Evolutionary conservation across 371 early-diverging fungal species (phyloP), one percentile per base, ranked within the genome.

Genomic region (Capillidium rhysosporum): DNA sequence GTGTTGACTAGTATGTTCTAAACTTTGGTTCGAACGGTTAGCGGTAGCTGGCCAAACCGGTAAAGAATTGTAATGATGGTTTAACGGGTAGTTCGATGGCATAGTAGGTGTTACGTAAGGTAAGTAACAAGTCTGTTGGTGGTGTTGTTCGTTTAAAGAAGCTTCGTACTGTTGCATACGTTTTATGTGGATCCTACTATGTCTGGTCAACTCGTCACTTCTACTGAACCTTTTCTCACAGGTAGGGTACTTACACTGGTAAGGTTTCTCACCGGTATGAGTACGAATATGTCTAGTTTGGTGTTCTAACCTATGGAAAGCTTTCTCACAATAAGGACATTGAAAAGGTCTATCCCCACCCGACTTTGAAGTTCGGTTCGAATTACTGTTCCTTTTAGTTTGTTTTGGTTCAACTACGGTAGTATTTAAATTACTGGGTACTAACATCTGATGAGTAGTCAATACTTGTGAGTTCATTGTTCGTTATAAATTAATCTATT

Each of bases 241-340:
- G 43, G 77, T 77, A n/a, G 72, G 65, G 56, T 73, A 77, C 18
- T 75, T 71, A 68, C 92, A 92, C 55, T 75, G 78, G 65, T 80
- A 84, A 23, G 92, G 90, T 54, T 81, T 85, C 63, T 92, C 92
- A 28, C 90, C 90, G 1, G 92, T 91, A 60, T 91, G 92, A 7
- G 88, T 89, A 58, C 88, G 76, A 61, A 85, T 79, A 64, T 92
- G 91, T 46, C 91, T 77, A 12, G 83, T 82, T 66, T 80, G 80
- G 65, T 84, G 85, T 63, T 84, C 85, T 21, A 81, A 69, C 30
- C 85, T 73, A 57, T 72, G 73, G 59, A 79, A 79, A 28, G 75
- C 75, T 59, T 76, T 79, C 44, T 66, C 67, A 55, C 80, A 79
- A 55, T 73, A 69, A 60, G 63, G 71, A 60, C 80, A 79, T 57